Percentiles rank a stretch among this genome's conserved stretches.
Conservation (phyloP, 768 basidiomycete genomes). For the Obba rivulosa region DNA sequence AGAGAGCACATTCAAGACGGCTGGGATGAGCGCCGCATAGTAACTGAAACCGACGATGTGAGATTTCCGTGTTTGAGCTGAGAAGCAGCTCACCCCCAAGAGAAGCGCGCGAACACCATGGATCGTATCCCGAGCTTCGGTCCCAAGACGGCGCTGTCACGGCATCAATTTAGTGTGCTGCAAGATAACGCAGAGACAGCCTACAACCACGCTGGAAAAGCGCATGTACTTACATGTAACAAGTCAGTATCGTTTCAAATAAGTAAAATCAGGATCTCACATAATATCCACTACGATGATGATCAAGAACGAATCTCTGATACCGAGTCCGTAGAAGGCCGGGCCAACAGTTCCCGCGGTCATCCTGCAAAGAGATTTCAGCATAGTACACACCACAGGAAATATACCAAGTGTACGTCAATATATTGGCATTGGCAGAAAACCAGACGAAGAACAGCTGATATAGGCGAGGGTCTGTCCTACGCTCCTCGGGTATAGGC, state of each 20-base stretch:
- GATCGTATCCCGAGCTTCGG: constrained; percentile 50
- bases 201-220: constrained; percentile 35
- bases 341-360: constrained; percentile 48
- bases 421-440: constrained; percentile 62
- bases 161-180: background rate
- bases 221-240: constrained; percentile 27
- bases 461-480: constrained; percentile 51
- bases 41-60: constrained; percentile 25
- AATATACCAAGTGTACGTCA: constrained; percentile 33
- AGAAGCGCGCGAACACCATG: constrained; percentile 52
- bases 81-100: constrained; percentile 33
- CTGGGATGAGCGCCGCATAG: constrained; percentile 34
- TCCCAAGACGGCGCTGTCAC: constrained; percentile 40
- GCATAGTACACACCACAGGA: background rate
- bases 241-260: no score
- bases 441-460: constrained; percentile 73
- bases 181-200: constrained; percentile 3
- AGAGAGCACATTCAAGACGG: constrained; percentile 36
- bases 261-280: no score
- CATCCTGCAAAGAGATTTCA: constrained; percentile 25
- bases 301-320: constrained; percentile 36
- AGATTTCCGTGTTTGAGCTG: background rate
- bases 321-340: constrained; percentile 40
- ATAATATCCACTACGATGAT: constrained; percentile 41
- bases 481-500: constrained; percentile 45